These are phyloP conservation scores for Niebla homalea DNA, from an alignment of 495 filamentous ascomycete genomes.

Conservation along the genomic window DNA sequence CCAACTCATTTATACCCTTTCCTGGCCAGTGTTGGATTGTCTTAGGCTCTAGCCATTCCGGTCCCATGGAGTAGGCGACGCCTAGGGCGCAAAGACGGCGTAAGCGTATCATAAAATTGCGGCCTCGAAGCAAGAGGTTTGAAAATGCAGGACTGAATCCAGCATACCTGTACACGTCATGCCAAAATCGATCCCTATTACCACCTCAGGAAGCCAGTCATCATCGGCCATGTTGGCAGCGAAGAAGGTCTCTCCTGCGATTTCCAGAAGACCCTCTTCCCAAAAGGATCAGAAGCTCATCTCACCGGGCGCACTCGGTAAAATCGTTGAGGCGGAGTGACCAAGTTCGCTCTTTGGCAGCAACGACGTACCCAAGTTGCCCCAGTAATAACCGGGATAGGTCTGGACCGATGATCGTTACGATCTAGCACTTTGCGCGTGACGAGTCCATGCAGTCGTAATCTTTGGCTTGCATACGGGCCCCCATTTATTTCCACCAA, in stretches of 20 bases:
- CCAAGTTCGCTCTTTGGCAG: not conserved
- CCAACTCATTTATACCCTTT: slow-evolving; percentile 34
- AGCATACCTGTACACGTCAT: slow-evolving; percentile 47
- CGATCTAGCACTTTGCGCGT: too few relatives aligned
- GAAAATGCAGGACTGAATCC: not conserved
- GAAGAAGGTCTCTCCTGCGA: not conserved
- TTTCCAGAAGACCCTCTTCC: not conserved
- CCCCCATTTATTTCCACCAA: too few relatives aligned
- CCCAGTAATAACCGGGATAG: too few relatives aligned
- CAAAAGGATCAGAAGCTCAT: not conserved
- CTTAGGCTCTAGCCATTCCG: slow-evolving; percentile 34
- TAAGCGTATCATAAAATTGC: not conserved
- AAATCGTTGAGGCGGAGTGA: not conserved
- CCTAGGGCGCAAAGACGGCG: slow-evolving; percentile 22
- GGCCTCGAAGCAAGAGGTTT: not conserved
- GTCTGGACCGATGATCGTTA: too few relatives aligned
- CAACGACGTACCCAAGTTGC: not conserved
- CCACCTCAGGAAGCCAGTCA: slow-evolving; percentile 32
- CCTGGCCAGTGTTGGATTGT: slow-evolving; percentile 51
- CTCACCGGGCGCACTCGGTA: not conserved
- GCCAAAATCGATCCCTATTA: slow-evolving; percentile 48
- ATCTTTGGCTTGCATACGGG: too few relatives aligned
- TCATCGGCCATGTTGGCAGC: slow-evolving; percentile 1
- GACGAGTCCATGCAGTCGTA: too few relatives aligned
- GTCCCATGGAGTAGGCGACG: slow-evolving; percentile 38